A percentile compares a stretch with the other conserved stretches of the same genome.
Evolutionary conservation across 2,329 filamentous ascomycete genomes (phyloP).

Genomic region (Clonostachys sp.): DNA sequence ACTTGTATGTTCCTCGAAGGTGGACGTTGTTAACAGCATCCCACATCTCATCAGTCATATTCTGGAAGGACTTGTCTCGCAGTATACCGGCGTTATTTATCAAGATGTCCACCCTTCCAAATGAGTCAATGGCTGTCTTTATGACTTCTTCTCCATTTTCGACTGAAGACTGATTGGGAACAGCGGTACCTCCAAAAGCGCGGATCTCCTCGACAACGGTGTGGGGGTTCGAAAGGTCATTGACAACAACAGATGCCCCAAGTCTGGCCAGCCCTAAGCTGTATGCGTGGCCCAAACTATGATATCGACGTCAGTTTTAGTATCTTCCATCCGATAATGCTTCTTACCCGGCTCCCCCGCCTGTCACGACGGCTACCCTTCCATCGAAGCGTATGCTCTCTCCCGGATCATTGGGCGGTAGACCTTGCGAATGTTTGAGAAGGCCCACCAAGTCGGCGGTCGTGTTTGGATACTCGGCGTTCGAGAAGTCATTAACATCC

Average conservation of each 20-base stretch:
- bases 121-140: slow-evolving; percentile 89
- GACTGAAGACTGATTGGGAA: slow-evolving; percentile 87
- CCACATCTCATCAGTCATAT: slow-evolving; percentile 96
- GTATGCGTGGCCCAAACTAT: slow-evolving; percentile 78
- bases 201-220: slow-evolving; percentile 88
- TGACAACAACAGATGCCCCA: slow-evolving; percentile 84
- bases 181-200: slow-evolving; percentile 82
- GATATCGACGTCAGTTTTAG: too few relatives aligned
- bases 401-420: slow-evolving; percentile 43
- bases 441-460: slow-evolving; percentile 84
- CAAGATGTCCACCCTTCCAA: slow-evolving; percentile 88
- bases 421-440: slow-evolving; percentile 77
- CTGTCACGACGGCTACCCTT: slow-evolving; percentile 52
- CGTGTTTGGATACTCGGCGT: slow-evolving; percentile 75
- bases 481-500: slow-evolving; percentile 78
- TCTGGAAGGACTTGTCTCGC: slow-evolving; percentile 93
- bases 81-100: slow-evolving; percentile 99
- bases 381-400: background rate
- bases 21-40: slow-evolving; percentile 89
- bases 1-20: slow-evolving; percentile 90
- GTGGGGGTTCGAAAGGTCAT: slow-evolving; percentile 89
- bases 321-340: too few relatives aligned
- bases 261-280: slow-evolving; percentile 80
- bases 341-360: slow-evolving; percentile 66
- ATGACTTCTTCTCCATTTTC: slow-evolving; percentile 89